Evolutionary conservation across 495 filamentous ascomycete genomes (phyloP), one percentile per base, ranked within the genome.

Genomic region (Hypoxylon fuscum): DNA sequence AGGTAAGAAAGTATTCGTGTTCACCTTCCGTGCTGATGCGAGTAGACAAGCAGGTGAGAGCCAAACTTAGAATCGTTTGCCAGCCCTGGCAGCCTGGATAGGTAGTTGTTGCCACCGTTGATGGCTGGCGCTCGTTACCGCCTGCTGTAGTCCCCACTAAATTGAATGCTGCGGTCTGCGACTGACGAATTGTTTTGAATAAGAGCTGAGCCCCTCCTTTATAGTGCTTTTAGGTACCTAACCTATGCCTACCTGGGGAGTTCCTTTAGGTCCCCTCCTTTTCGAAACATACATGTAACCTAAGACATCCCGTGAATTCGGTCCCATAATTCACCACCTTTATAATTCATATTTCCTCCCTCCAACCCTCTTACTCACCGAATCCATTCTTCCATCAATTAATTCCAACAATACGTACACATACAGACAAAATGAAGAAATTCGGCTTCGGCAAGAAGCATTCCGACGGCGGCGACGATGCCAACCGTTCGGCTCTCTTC

Each of bases 371-470:
- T 38, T 20, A 35, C 21, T 40, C 40, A 55, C 55, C 46, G 43
- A 51, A 15, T 9, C 29, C 41, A 14, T 18, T 42, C 35, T 53
- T 60, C 34, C 14, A 41, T 31, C 23, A 53, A 45, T 27, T n/a
- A 45, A 41, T 9, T 20, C 11, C 52, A 23, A 43, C 37, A 46
- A 48, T 48, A n/a, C 53, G 18, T 45, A 29, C 14, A 21, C 11
- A 37, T 12, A 53, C 78, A 60, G 41, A 3, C 29, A 59, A 27
- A 49, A 91, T 91, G 89, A 82, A 80, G 72, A 85, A 81, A 56
- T 81, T 85, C 57, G 81, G 83, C 22, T 83, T 90, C 69, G 84
- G 88, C 63, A 91, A 87, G 77, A 90, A 87, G 70, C 79, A 78
- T 31, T 79, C 81, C 45, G 81, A 80, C 55, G 79, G 75, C 64